Conservation (phyloP, 257 asterid species). For the Craterostigma plantagineum region DNA sequence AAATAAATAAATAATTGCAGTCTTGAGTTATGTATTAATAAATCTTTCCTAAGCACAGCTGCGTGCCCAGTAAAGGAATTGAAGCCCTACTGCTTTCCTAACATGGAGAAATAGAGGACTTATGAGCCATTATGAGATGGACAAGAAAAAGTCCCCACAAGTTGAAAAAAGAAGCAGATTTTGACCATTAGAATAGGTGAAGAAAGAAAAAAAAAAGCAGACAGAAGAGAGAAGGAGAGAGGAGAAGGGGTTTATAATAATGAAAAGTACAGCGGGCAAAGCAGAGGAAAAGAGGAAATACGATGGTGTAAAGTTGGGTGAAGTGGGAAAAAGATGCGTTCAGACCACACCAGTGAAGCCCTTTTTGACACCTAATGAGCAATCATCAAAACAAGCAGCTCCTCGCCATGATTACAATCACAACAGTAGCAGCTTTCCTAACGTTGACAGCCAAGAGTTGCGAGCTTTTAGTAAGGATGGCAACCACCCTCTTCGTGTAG, state of each 20-base stretch:
- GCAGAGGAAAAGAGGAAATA: slow-evolving; percentile 48
- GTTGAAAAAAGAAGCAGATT: too few species aligned
- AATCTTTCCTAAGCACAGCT: too few species aligned
- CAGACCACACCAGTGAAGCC: slow-evolving; percentile 63
- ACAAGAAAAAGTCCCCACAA: too few species aligned
- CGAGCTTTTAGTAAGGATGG: slow-evolving; percentile 13
- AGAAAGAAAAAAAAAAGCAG: too few species aligned
- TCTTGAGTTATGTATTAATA: too few species aligned
- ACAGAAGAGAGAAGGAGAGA: slow-evolving; percentile 16
- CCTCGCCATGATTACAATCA: slow-evolving; percentile 2
- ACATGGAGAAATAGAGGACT: too few species aligned
- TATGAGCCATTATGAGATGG: too few species aligned
- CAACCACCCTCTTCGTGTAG: slow-evolving; percentile 11
- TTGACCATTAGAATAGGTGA: too few species aligned
- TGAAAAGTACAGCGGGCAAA: slow-evolving; percentile 21
- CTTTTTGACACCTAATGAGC: slow-evolving; percentile 37
- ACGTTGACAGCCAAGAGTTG: slow-evolving; percentile 5
- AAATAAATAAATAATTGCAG: too few species aligned
- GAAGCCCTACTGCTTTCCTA: too few species aligned
- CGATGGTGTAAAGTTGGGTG: slow-evolving; percentile 77
- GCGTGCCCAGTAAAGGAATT: too few species aligned
- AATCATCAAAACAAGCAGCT: slow-evolving; percentile 6
- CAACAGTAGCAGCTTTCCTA: too few species aligned
- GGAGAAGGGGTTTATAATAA: slow-evolving; percentile 39
- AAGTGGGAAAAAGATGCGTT: slow-evolving; percentile 65